Base-by-base conservation (phyloP, 148 eudicot species). In the Arctostaphylos glauca region DNA sequence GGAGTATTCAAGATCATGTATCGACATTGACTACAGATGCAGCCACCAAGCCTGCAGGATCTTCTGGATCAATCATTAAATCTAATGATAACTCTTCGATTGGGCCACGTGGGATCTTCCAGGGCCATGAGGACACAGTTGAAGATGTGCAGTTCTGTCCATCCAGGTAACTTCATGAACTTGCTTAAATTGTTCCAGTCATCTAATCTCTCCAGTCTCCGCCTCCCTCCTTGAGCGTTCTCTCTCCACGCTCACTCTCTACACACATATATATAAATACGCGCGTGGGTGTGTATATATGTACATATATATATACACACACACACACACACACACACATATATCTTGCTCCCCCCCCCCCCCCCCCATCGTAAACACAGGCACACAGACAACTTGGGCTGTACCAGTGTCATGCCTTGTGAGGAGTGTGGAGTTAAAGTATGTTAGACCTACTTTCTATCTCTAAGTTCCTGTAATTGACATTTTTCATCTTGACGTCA, bases 111-210 rank as follows among this genome's bases (percentile, higher is more conserved):
- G 98, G 98, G 59, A 86, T 93, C 79, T 96, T 94, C 79, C 87
- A 92, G 85, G 99, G 99, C 62, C 99, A 96, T 73, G 88, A 86
- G 38, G 98, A 94, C 87, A 96, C 99, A 23, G 98, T 96, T 77
- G 99, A 96, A 88, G 99, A 96, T 90, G 99, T 96, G 78, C 98
- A 94, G 83, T 96, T 96, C 82, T 96, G 97, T 85, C 99, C 99
- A 53, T 91, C 94, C 64, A 96, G 97, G 99, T 96, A 90, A 21
- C 76, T 78, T 74, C 44, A 14, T 84, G 77, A 79, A 54, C 49
- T 88, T 59, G 25, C 8, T 76, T 16, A n/a, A 5, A 55, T 54
- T 25, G 72, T 53, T 71, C 73, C 48, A 41, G 43, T 83, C 52
- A 78, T 55, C 60, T 56, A 18, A 12, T 66, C 9, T 52, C 48